These are phyloP conservation scores for Athelia sp. DNA, from an alignment of 1,284 basidiomycete genomes.

Conservation along the genomic window DNA sequence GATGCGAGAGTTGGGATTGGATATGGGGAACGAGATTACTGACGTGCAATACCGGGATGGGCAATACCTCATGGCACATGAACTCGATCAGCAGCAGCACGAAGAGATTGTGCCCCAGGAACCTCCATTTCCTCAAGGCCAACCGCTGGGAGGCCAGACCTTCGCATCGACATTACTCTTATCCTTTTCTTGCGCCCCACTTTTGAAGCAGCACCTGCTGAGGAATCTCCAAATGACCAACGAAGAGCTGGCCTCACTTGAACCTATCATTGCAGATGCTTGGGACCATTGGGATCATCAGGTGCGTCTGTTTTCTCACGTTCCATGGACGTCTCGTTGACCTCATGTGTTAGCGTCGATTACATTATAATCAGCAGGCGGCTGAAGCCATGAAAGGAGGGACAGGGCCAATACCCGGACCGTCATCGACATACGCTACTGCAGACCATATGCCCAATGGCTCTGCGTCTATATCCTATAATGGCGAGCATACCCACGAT, in stretches of 20 bases:
- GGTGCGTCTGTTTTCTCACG: constrained; percentile 34
- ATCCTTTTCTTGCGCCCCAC: constrained; percentile 65
- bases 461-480: constrained; percentile 18
- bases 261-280: constrained; percentile 73
- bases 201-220: constrained; percentile 69
- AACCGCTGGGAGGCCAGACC: constrained; percentile 52
- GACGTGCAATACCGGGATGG: constrained; percentile 60
- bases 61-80: constrained; percentile 31
- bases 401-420: constrained; percentile 26
- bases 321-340: constrained; percentile 9
- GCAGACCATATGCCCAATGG: constrained; percentile 24
- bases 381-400: constrained; percentile 31
- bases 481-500: constrained; percentile 11
- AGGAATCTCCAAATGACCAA: constrained; percentile 67
- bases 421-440: constrained; percentile 25
- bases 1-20: constrained; percentile 69
- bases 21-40: constrained; percentile 66
- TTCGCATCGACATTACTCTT: constrained; percentile 69
- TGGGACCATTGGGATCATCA: constrained; percentile 81
- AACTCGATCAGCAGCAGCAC: constrained; percentile 34
- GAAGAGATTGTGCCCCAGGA: constrained; percentile 28
- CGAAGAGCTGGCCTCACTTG: constrained; percentile 71
- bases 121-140: constrained; percentile 42
- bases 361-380: constrained; percentile 59
- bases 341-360: constrained; percentile 41